Evolutionary conservation across 2,329 filamentous ascomycete species (phyloP).

Genomic region (Diaporthe vaccinii): DNA sequence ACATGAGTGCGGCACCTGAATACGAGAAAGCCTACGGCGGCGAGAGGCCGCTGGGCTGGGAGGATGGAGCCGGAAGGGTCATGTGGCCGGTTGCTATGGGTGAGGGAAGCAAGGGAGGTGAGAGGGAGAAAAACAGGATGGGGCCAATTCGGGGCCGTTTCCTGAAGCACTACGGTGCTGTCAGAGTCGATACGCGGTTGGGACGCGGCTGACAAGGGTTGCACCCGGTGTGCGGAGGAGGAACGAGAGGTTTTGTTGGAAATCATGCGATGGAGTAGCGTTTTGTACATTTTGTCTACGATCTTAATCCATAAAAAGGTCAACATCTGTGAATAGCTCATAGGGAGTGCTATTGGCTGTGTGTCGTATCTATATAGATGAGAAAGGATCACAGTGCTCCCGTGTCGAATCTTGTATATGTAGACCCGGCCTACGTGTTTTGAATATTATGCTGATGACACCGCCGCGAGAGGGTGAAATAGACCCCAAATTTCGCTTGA

Average conservation of each 20-base stretch:
- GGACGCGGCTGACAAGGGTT: not conserved
- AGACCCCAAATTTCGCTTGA: accelerated
- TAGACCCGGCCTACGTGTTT: too few species aligned
- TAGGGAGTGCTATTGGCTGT: not conserved
- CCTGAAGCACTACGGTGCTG: slow-evolving; percentile 13
- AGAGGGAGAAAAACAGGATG: not conserved
- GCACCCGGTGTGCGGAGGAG: not conserved
- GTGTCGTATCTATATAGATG: not conserved
- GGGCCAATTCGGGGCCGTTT: slow-evolving; percentile 18
- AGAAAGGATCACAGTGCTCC: not conserved
- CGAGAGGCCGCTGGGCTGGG: slow-evolving; percentile 53
- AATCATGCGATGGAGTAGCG: not conserved
- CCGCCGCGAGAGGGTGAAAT: not conserved
- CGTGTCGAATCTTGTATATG: not conserved
- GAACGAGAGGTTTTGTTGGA: not conserved
- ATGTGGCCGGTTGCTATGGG: slow-evolving; percentile 50
- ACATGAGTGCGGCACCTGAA: slow-evolving; percentile 54
- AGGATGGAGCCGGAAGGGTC: slow-evolving; percentile 53
- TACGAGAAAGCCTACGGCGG: slow-evolving; percentile 44
- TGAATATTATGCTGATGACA: not conserved
- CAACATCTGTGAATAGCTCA: not conserved
- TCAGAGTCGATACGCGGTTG: slow-evolving; percentile 2
- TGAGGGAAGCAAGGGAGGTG: not conserved
- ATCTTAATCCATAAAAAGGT: accelerated
- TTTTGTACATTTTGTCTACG: not conserved